phyloP scores from a whole-genome alignment of 371 early-diverging fungal species.

The Smittium culicis region DNA sequence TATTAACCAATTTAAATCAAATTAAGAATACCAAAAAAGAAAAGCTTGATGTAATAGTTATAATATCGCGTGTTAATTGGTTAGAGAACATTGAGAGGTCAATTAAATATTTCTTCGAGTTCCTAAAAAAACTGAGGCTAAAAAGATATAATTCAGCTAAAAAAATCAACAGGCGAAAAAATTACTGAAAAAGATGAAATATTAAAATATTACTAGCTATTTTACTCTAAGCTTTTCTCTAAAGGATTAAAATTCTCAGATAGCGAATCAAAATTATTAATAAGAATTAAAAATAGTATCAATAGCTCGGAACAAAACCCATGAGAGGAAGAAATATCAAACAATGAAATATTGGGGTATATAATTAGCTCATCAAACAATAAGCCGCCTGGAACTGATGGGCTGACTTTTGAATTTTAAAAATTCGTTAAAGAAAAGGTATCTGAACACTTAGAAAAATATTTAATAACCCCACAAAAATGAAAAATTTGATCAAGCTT shows the following conservation, averaged over 20 bases:
- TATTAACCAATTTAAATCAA: neutral
- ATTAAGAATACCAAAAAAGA: neutral
- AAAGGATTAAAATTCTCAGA: neutral
- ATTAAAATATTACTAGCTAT: neutral
- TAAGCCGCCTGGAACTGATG: too few relatives aligned
- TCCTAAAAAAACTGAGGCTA: neutral
- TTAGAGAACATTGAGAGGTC: slow-evolving; percentile 5
- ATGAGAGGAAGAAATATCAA: too few relatives aligned
- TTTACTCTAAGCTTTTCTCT: neutral
- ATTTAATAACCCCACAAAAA: too few relatives aligned
- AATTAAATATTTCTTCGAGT: slow-evolving; percentile 5
- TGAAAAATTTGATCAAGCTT: too few relatives aligned
- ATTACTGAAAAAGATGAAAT: neutral
- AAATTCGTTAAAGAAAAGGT: too few relatives aligned
- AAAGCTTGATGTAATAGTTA: neutral
- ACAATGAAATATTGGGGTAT: too few relatives aligned
- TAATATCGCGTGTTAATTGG: neutral
- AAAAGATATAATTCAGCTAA: slow-evolving; percentile 2
- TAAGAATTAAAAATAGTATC: too few relatives aligned
- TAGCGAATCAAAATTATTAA: too few relatives aligned
- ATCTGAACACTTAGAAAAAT: too few relatives aligned
- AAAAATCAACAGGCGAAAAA: neutral
- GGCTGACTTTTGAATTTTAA: too few relatives aligned
- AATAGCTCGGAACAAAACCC: too few relatives aligned
- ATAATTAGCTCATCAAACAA: too few relatives aligned